Conservation (phyloP, 2,329 filamentous ascomycete genomes). For the Xylariales sp. region DNA sequence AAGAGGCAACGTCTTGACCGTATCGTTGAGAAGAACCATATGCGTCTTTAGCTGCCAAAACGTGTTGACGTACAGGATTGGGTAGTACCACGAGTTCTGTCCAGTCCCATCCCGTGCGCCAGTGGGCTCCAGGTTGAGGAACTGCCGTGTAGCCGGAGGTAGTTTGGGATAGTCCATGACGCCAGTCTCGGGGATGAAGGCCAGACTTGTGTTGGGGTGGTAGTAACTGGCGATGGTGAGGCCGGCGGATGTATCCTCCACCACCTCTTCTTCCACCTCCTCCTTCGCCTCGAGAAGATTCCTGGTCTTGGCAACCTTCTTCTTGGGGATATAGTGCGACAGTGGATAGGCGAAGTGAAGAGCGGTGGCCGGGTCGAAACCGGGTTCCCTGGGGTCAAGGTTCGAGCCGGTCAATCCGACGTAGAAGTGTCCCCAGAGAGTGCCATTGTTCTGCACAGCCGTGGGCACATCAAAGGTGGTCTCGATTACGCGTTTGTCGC, state of each 20-base stretch:
- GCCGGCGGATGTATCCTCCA: slow-evolving; percentile 50
- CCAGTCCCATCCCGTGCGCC: slow-evolving; percentile 80
- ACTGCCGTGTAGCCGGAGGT: slow-evolving; percentile 72
- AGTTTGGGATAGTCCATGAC: slow-evolving; percentile 61
- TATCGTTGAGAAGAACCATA: slow-evolving; percentile 89
- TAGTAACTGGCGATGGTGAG: slow-evolving; percentile 83
- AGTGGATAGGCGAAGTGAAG: slow-evolving; percentile 82
- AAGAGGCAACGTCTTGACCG: slow-evolving; percentile 75
- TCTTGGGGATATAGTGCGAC: slow-evolving; percentile 87
- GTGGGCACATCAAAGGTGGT: slow-evolving; percentile 73
- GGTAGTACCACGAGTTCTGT: slow-evolving; percentile 89
- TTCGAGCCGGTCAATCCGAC: slow-evolving; percentile 71
- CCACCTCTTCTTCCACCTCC: slow-evolving; percentile 43
- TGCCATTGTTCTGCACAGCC: slow-evolving; percentile 84
- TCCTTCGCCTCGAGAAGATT: slow-evolving; percentile 67
- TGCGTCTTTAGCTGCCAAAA: slow-evolving; percentile 95
- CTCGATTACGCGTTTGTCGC: slow-evolving; percentile 72
- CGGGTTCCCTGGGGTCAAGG: slow-evolving; percentile 68
- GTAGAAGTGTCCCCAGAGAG: slow-evolving; percentile 92
- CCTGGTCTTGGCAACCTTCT: slow-evolving; percentile 82
- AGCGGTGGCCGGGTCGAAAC: slow-evolving; percentile 71
- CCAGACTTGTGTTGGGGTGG: slow-evolving; percentile 89
- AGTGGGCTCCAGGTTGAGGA: slow-evolving; percentile 72
- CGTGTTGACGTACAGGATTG: slow-evolving; percentile 86
- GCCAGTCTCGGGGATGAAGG: slow-evolving; percentile 78